Evolutionary conservation across 768 basidiomycete species (phyloP), one percentile per base, ranked within the genome.

Genomic region (Leccinum uliginosum): DNA sequence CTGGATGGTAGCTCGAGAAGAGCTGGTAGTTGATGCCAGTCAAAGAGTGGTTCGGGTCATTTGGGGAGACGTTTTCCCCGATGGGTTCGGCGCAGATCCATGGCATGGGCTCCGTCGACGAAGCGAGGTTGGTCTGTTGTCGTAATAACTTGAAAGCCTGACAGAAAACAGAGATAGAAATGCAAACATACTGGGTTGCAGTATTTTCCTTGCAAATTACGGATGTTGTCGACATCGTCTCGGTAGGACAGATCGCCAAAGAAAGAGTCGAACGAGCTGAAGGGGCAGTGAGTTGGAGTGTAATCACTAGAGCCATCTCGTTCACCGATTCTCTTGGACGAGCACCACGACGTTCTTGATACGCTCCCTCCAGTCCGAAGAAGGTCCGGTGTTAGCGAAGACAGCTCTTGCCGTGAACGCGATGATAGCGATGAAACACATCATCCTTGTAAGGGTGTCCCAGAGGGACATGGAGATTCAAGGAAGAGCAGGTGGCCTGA

Each of bases 231-330:
- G 38, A 67, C 58, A 21, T 67, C 66, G 21, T 17, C 32, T 9
- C 66, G 62, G 44, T 63, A 68, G 2, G 67, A 68, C 50, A 67
- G 67, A 21, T 67, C 64, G 11, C 66, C 66, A 51, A 66, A 68
- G 55, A 66, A 59, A 26, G 56, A 63, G 56, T 68, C 66, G 23
- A 68, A 67, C 6, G 66, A 68, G 2, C 66, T 67, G 35, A 38
- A 5, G 8, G 27, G 19, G 38, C 1, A 3, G 8, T 51, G 14
- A 51, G 51, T 53, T 24, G 30, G 14, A 48, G 14, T 2, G 29
- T 7, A 3, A n/a, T 10, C 12, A 12, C 17, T 6, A 49, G 9
- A 2, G 14, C 10, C 11, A 26, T 23, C 11, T 43, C 3, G 17
- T 45, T 65, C 32, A 66, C 66, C 63, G 63, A 51, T 67, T 67